Conservation (phyloP, 805 yeast genomes). For the Saturnispora saitoi region DNA sequence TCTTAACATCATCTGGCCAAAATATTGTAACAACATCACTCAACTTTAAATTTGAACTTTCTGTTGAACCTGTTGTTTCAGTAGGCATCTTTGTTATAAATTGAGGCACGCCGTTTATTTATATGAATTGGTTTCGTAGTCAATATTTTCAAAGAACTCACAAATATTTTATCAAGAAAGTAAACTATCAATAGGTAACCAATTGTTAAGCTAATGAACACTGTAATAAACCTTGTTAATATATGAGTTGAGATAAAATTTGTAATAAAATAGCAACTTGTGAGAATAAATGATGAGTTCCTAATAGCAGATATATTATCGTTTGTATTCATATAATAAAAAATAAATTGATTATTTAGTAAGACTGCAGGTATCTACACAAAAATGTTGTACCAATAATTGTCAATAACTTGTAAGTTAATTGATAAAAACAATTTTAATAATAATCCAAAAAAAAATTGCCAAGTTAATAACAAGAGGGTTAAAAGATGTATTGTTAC, state of each 20-base stretch:
- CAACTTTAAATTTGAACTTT: neutral
- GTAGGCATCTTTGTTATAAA: slow-evolving; percentile 5
- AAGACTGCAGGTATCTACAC: neutral
- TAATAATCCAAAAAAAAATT: too few species aligned
- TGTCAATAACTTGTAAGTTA: too few species aligned
- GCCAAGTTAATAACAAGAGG: too few species aligned
- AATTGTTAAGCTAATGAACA: slow-evolving; percentile 1
- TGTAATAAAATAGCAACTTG: neutral
- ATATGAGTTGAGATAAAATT: neutral
- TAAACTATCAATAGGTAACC: slow-evolving; percentile 1
- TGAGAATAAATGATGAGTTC: neutral
- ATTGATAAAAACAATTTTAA: too few species aligned
- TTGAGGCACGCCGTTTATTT: slow-evolving; percentile 13
- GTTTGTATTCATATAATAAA: neutral
- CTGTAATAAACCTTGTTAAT: slow-evolving; percentile 4
- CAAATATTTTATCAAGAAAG: slow-evolving; percentile 8
- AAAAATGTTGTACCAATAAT: too few species aligned
- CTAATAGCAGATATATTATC: neutral
- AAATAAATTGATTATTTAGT: neutral
- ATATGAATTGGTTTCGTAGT: slow-evolving; percentile 5
- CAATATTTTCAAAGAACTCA: slow-evolving; percentile 5
- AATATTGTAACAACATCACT: slow-evolving; percentile 14
- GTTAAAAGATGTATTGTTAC: too few species aligned
- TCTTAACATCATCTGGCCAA: slow-evolving; percentile 26
- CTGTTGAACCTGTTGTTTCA: neutral